These are phyloP conservation scores for Bisporella sp. DNA, from an alignment of 2,329 filamentous ascomycete genomes.

Conservation along the genomic window DNA sequence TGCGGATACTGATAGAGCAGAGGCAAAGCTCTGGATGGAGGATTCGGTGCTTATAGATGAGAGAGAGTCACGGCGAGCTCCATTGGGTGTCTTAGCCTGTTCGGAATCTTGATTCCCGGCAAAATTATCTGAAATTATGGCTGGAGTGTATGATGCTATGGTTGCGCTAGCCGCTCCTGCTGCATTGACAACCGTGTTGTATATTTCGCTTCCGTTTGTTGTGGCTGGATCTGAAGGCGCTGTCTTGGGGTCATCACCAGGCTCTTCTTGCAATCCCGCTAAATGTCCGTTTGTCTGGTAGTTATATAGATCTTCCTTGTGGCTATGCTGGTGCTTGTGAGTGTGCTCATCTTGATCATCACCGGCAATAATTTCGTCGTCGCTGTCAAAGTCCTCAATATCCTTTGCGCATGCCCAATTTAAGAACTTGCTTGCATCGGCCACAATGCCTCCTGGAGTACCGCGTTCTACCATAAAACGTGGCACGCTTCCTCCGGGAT, in stretches of 20 bases:
- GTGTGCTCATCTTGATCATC: slow-evolving; percentile 14
- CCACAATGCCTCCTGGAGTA: slow-evolving; percentile 58
- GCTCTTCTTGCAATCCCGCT: slow-evolving; percentile 17
- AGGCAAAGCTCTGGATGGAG: slow-evolving; percentile 43
- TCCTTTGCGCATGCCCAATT: slow-evolving; percentile 53
- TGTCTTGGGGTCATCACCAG: neutral
- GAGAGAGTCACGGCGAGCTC: slow-evolving; percentile 14
- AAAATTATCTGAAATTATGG: slow-evolving; percentile 22
- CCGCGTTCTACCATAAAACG: slow-evolving; percentile 66
- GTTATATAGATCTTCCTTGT: slow-evolving; percentile 26
- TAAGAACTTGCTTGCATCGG: slow-evolving; percentile 61
- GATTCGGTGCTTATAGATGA: slow-evolving; percentile 33
- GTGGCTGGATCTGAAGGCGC: neutral
- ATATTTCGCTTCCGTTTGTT: slow-evolving; percentile 38
- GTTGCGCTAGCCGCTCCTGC: slow-evolving; percentile 43
- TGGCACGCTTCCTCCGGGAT: slow-evolving; percentile 66
- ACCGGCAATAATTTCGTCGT: slow-evolving; percentile 11
- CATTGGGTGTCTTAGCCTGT: slow-evolving; percentile 19
- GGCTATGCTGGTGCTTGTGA: slow-evolving; percentile 16
- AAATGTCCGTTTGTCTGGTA: slow-evolving; percentile 24
- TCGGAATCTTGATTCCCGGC: slow-evolving; percentile 13
- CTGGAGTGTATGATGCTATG: slow-evolving; percentile 30
- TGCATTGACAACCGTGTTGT: slow-evolving; percentile 47
- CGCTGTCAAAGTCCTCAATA: slow-evolving; percentile 22
- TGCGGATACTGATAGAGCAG: slow-evolving; percentile 32